Percentiles rank a stretch among this genome's conserved stretches.
These are phyloP conservation scores for Pseudogymnoascus sp. DNA, from an alignment of 2,329 filamentous ascomycete genomes.

Conservation along the genomic window DNA sequence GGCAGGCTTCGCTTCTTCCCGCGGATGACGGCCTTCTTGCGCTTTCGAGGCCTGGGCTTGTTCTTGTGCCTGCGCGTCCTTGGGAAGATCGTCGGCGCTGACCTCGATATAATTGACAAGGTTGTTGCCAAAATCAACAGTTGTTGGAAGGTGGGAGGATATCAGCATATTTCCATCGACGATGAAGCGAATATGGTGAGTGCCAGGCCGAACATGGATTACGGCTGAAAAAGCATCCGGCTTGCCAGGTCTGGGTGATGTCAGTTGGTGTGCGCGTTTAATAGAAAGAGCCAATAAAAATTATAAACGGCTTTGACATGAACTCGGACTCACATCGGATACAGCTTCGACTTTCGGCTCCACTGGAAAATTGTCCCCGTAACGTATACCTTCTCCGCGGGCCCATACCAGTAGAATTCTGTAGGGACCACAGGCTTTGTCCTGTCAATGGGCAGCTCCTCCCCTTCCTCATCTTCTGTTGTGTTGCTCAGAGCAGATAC, in stretches of 20 bases:
- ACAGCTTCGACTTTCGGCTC: constrained; percentile 86
- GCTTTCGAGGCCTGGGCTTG: constrained; percentile 29
- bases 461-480: constrained; percentile 72
- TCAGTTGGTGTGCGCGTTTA: constrained; percentile 11
- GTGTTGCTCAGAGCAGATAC: constrained; percentile 53
- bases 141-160: constrained; percentile 79
- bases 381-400: constrained; percentile 86
- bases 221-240: constrained; percentile 65
- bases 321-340: constrained; percentile 54
- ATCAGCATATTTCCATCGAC: constrained; percentile 92
- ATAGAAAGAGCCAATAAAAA: not conserved
- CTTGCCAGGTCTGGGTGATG: constrained; percentile 26
- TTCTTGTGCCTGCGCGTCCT: constrained; percentile 19
- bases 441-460: constrained; percentile 69
- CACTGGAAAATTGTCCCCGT: constrained; percentile 97
- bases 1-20: constrained; percentile 28
- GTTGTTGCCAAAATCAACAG: constrained; percentile 96
- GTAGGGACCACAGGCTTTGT: constrained; percentile 75
- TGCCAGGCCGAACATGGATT: constrained; percentile 81
- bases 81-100: constrained; percentile 60
- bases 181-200: constrained; percentile 93
- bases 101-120: constrained; percentile 98
- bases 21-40: constrained; percentile 20
- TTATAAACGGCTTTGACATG: constrained; percentile 34
- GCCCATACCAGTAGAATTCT: constrained; percentile 73